Evolutionary conservation across 2,329 filamentous ascomycete species (phyloP).

Genomic region (Anisogramma anomala): DNA sequence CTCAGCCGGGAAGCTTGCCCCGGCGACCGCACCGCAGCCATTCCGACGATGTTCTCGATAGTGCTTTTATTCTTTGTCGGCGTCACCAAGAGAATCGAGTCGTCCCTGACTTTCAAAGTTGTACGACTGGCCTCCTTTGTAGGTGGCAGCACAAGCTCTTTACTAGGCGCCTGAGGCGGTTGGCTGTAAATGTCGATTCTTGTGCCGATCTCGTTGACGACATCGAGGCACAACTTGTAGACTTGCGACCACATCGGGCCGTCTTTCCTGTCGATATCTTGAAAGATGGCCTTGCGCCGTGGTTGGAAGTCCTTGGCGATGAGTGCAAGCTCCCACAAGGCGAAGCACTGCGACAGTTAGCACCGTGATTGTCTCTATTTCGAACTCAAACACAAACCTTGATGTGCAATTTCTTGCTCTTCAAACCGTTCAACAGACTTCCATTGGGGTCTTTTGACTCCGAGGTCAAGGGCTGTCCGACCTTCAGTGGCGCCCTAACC

Average conservation of each 20-base stretch:
- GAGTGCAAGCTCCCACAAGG: constrained; percentile 79
- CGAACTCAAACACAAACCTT: constrained; percentile 37
- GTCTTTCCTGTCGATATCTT: constrained; percentile 72
- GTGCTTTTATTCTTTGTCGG: constrained; percentile 27
- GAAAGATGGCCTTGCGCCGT: constrained; percentile 72
- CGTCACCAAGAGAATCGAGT: constrained; percentile 33
- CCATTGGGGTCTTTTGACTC: constrained; percentile 88
- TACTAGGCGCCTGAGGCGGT: constrained; percentile 24
- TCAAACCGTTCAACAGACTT: constrained; percentile 73
- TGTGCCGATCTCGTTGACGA: constrained; percentile 54
- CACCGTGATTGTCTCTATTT: no score
- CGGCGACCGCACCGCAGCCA: constrained; percentile 31
- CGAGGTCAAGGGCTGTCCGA: constrained; percentile 67
- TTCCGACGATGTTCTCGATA: constrained; percentile 33
- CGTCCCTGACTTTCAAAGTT: constrained; percentile 15
- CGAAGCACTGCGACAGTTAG: constrained; percentile 50
- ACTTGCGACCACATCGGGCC: constrained; percentile 76
- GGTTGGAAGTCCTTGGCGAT: constrained; percentile 65
- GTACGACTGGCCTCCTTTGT: constrained; percentile 23
- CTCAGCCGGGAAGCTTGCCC: constrained; percentile 38
- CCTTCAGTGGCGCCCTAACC: constrained; percentile 70
- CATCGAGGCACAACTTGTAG: constrained; percentile 54
- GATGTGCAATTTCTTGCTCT: constrained; percentile 67
- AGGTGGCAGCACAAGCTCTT: constrained; percentile 27
- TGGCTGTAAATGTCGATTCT: constrained; percentile 55